Evolutionary conservation across 805 yeast species (phyloP).

Genomic region (Candida ponderosae): DNA sequence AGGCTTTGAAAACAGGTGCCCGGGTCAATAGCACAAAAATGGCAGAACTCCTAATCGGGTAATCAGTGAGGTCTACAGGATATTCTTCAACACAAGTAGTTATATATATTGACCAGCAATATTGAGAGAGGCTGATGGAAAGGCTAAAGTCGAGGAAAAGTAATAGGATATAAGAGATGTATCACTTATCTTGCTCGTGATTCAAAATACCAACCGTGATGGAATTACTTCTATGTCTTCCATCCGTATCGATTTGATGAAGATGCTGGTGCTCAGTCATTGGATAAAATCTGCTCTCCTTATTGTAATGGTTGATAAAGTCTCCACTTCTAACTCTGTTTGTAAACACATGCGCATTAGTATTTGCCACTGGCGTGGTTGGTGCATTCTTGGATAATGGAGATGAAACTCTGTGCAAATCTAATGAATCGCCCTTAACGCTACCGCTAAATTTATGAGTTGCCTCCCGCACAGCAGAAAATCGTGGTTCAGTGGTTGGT

Average conservation of each 20-base stretch:
- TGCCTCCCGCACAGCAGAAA: slow-evolving; percentile 34
- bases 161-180: too few species aligned
- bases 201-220: slow-evolving; percentile 16
- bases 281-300: slow-evolving; percentile 22
- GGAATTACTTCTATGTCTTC: slow-evolving; percentile 15
- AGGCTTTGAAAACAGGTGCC: too few species aligned
- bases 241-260: not conserved
- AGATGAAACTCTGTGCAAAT: slow-evolving; percentile 20
- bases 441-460: slow-evolving; percentile 24
- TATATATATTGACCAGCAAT: not conserved
- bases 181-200: not conserved
- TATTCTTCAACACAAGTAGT: too few species aligned
- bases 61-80: too few species aligned
- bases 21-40: not conserved
- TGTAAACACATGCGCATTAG: slow-evolving; percentile 19
- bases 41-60: too few species aligned
- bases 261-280: too few species aligned
- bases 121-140: too few species aligned
- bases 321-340: slow-evolving; percentile 3
- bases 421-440: not conserved
- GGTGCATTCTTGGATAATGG: slow-evolving; percentile 29
- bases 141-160: too few species aligned
- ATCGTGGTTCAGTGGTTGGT: slow-evolving; percentile 18
- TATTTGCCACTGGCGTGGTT: slow-evolving; percentile 20
- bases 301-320: slow-evolving; percentile 36